A percentile compares a stretch with the other conserved stretches of the same genome.
These are phyloP conservation scores for Spirogloea muscicola DNA, from an alignment of 139 green algal genomes.

Conservation along the genomic window DNA sequence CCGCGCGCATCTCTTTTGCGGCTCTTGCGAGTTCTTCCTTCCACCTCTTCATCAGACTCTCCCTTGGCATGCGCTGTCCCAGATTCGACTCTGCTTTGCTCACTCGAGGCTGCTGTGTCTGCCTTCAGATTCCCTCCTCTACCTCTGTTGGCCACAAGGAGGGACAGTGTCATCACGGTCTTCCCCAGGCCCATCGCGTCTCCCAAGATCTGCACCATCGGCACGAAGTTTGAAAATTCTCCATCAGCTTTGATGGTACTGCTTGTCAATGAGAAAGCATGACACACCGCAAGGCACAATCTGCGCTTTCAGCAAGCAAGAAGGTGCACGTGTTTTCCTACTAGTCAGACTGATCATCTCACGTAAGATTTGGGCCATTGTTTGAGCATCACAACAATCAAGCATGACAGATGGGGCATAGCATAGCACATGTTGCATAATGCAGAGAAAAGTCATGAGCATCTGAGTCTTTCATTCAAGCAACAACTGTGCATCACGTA, in stretches of 20 bases:
- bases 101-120: neutral
- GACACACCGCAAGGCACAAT: neutral
- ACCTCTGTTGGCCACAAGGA: constrained; percentile 24
- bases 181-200: constrained; percentile 50
- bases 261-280: too few species aligned
- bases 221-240: neutral
- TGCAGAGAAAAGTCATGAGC: neutral
- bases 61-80: neutral
- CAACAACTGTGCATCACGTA: constrained; percentile 18
- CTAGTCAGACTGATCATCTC: too few species aligned
- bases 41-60: neutral
- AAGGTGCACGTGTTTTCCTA: neutral
- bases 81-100: neutral
- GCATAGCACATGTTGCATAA: neutral
- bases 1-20: neutral
- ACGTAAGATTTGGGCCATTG: too few species aligned
- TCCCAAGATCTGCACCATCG: constrained; percentile 29
- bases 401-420: neutral
- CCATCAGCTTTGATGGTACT: neutral
- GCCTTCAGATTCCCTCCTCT: neutral
- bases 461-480: neutral
- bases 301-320: neutral
- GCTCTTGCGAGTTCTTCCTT: neutral
- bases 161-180: constrained; percentile 47
- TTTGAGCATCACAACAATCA: neutral